Evolutionary conservation across 2,329 filamentous ascomycete genomes (phyloP), one percentile per base, ranked within the genome.

Genomic region (Tolypocladium guangdongense): DNA sequence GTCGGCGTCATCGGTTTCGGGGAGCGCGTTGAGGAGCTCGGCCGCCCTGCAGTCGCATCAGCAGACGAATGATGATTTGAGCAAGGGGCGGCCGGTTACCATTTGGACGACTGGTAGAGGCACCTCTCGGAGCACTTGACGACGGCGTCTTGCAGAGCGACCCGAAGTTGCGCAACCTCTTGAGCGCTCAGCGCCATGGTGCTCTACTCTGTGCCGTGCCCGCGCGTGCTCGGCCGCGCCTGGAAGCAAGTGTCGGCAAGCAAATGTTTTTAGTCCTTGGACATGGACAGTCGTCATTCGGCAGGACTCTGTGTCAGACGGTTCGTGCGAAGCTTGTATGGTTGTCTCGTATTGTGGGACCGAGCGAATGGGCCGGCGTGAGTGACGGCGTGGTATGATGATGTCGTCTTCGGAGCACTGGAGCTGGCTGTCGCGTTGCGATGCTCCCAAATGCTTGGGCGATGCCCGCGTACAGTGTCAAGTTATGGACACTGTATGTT

Each of bases 21-120:
- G 80, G 41, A 97, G 83, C 2, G 93, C 87, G 64, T 88, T 89
- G 54, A 97, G 82, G 60, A 97, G 83, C 73, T 99, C 93, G 62
- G 93, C 92, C 49, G 91, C 89, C 92, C 92, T 96, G 65, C 5
- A 10, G 33, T 47, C n/a, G 36, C 46, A 47, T 54, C 24, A 57
- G 55, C 52, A 46, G 22, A 16, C 14, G 30, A 10, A 32, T 22
- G 24, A 36, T 3, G 11, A 11, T 32, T 32, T 16, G 20, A 30
- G 43, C n/a, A 38, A 24, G 16, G 41, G 3, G 14, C n/a, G 32
- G 8, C 41, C 12, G 30, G 0, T 12, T 45, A 96, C 93, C 93
- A 99, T 83, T 97, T 97, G 32, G 93, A 86, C 7, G 92, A 93
- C 64, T 96, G 91, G 65, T 96, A 97, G 14, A 99, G 80, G 68